These are phyloP conservation scores for Pseudocercospora cruenta DNA, from an alignment of 2,329 filamentous ascomycete species.

Conservation along the genomic window DNA sequence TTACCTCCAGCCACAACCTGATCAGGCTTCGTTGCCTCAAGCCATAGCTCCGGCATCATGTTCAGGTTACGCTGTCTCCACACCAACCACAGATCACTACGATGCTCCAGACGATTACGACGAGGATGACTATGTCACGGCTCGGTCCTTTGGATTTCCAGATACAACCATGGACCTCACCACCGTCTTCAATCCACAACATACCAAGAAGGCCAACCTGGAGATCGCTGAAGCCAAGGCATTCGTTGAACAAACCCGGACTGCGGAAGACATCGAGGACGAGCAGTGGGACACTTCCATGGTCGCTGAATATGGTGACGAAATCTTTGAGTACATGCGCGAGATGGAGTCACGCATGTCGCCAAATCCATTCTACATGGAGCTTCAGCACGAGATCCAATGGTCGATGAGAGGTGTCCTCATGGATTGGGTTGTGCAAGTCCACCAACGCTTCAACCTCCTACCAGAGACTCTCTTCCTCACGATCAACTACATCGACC, in stretches of 20 bases:
- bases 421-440: slow-evolving; percentile 98
- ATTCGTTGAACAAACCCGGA: slow-evolving; percentile 68
- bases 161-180: slow-evolving; percentile 69
- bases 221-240: slow-evolving; percentile 72
- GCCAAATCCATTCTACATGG: slow-evolving; percentile 94
- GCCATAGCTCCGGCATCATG: neutral
- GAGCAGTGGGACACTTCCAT: slow-evolving; percentile 94
- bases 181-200: slow-evolving; percentile 65
- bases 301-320: slow-evolving; percentile 94
- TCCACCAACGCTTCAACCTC: slow-evolving; percentile 87
- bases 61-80: slow-evolving; percentile 18
- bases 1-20: slow-evolving; percentile 10
- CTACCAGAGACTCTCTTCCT: slow-evolving; percentile 95
- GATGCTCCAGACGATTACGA: slow-evolving; percentile 68
- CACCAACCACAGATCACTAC: slow-evolving; percentile 25
- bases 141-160: slow-evolving; percentile 75
- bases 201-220: slow-evolving; percentile 68
- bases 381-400: slow-evolving; percentile 90
- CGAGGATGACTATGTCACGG: slow-evolving; percentile 72
- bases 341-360: slow-evolving; percentile 84
- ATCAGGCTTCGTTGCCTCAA: neutral
- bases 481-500: slow-evolving; percentile 94
- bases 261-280: slow-evolving; percentile 78
- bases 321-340: slow-evolving; percentile 92
- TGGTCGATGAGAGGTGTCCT: slow-evolving; percentile 98